Conservation (phyloP, 2,329 filamentous ascomycete genomes). For the Pestalotiopsis sp. region DNA sequence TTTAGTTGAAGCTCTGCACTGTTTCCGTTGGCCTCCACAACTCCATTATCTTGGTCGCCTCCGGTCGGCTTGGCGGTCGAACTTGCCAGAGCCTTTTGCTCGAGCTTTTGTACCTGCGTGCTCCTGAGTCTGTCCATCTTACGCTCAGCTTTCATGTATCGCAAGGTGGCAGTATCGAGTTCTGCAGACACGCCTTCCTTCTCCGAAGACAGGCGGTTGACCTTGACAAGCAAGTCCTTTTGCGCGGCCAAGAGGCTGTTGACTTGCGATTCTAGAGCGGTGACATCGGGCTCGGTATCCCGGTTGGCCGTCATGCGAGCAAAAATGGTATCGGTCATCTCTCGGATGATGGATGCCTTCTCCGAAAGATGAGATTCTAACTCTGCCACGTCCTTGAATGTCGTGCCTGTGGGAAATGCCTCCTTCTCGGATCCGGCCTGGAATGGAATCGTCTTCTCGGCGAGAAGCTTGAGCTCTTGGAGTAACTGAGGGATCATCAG, state of each 20-base stretch:
- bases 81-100: conserved; percentile 82
- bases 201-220: conserved; percentile 76
- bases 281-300: conserved; percentile 66
- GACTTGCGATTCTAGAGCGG: conserved; percentile 75
- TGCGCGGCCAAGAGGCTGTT: conserved; percentile 77
- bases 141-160: conserved; percentile 95
- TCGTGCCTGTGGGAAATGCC: conserved; percentile 60
- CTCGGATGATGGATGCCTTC: conserved; percentile 76
- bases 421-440: conserved; percentile 40
- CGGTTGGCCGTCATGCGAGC: conserved; percentile 53
- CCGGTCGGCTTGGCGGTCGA: conserved; percentile 52
- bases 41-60: conserved; percentile 55
- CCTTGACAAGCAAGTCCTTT: conserved; percentile 77
- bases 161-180: conserved; percentile 83
- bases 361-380: conserved; percentile 82
- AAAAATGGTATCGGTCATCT: conserved; percentile 73
- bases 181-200: conserved; percentile 86
- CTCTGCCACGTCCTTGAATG: conserved; percentile 66
- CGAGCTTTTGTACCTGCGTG: conserved; percentile 85
- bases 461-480: conserved; percentile 66
- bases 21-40: conserved; percentile 57
- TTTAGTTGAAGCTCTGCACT: conserved; percentile 73
- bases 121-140: conserved; percentile 90
- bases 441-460: conserved; percentile 50
- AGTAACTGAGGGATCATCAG: conserved; percentile 51